Evolutionary conservation across 208 protist genomes (phyloP).

Genomic region (Trypanosoma cruzi): DNA sequence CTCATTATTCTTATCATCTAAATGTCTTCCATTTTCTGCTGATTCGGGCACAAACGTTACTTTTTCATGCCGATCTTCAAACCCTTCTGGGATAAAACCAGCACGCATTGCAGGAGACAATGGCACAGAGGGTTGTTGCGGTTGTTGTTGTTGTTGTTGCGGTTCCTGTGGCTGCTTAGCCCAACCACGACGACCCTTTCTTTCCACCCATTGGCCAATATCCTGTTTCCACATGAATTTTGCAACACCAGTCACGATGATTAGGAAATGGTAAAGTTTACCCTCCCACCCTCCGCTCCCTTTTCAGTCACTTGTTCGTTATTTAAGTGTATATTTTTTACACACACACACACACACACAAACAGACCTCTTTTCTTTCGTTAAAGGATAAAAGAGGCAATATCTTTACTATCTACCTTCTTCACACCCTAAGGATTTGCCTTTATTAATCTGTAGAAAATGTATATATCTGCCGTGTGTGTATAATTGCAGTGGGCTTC

Average conservation of each 20-base stretch:
- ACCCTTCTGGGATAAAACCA: slow-evolving; percentile 37
- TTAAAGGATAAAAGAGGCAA: too few relatives aligned
- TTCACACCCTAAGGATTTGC: too few relatives aligned
- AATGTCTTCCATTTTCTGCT: not conserved
- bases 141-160: slow-evolving; percentile 3
- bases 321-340: too few relatives aligned
- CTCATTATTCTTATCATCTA: not conserved
- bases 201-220: slow-evolving; percentile 67
- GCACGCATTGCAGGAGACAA: slow-evolving; percentile 7
- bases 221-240: slow-evolving; percentile 63
- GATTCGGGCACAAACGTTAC: slow-evolving; percentile 1
- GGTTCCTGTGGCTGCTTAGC: slow-evolving; percentile 4
- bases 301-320: not conserved
- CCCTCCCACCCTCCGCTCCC: slow-evolving; percentile 10
- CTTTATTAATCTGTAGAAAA: too few relatives aligned
- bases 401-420: too few relatives aligned
- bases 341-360: too few relatives aligned
- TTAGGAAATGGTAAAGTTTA: not conserved
- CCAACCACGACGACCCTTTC: slow-evolving; percentile 47
- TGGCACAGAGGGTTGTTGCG: not conserved
- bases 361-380: too few relatives aligned
- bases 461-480: too few relatives aligned
- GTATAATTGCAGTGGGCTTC: too few relatives aligned
- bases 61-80: slow-evolving; percentile 22
- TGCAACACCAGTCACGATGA: too few relatives aligned